Conservation (phyloP, 768 basidiomycete genomes). For the Lactifluus echinatus region DNA sequence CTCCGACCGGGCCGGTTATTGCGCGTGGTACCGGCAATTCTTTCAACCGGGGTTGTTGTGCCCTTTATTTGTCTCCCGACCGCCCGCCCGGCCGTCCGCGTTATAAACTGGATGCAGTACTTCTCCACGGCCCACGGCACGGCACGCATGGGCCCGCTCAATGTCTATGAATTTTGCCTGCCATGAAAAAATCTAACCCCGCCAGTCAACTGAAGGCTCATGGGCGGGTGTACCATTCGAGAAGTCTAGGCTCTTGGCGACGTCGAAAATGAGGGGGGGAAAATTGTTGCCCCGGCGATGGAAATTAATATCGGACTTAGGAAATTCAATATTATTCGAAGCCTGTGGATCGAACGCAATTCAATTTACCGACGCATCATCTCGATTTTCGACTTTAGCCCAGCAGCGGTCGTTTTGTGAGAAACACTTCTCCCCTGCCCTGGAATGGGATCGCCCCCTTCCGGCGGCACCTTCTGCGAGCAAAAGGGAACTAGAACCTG, state of each 20-base stretch:
- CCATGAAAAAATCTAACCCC: background rate
- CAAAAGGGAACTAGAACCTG: background rate
- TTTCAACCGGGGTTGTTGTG: background rate
- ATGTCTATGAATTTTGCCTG: background rate
- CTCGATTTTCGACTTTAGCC: background rate
- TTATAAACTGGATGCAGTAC: background rate
- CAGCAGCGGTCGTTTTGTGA: background rate
- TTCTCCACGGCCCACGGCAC: too few relatives aligned
- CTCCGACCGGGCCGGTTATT: background rate
- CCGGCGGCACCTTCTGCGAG: background rate
- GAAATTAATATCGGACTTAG: conserved; percentile 9
- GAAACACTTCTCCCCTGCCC: background rate
- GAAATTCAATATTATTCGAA: background rate
- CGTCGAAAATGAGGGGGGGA: background rate
- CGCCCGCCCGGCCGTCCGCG: too few relatives aligned
- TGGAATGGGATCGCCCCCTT: background rate
- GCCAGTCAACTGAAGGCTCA: background rate
- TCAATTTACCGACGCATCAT: conserved; percentile 1
- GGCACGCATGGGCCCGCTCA: too few relatives aligned
- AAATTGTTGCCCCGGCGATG: background rate
- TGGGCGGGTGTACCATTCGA: background rate
- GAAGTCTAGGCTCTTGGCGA: background rate
- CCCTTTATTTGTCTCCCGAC: too few relatives aligned
- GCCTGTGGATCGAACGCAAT: background rate
- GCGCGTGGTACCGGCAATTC: background rate